Evolutionary conservation across 2,329 filamentous ascomycete genomes (phyloP).

Genomic region (Hymenoscyphus scutula): DNA sequence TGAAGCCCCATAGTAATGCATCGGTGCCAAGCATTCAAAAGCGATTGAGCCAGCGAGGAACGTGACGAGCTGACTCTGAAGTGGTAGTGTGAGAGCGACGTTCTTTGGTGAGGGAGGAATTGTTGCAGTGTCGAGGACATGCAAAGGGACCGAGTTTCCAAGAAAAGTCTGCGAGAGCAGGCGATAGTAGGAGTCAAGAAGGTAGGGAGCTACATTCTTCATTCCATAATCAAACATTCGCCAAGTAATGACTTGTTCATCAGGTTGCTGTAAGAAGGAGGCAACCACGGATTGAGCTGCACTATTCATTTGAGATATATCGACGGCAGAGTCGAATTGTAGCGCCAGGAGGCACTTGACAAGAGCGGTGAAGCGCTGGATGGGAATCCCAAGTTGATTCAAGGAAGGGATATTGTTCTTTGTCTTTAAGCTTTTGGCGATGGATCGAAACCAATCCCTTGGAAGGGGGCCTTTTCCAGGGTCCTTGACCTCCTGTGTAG

Average conservation of each 20-base stretch:
- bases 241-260: neutral
- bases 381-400: neutral
- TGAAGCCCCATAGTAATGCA: neutral
- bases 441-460: neutral
- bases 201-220: conserved; percentile 4
- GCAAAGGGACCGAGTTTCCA: neutral
- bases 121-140: neutral
- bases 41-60: conserved; percentile 4
- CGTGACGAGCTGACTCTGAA: conserved; percentile 5
- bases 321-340: neutral
- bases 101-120: neutral
- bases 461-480: neutral
- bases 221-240: neutral
- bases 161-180: conserved; percentile 1
- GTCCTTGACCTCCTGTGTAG: neutral
- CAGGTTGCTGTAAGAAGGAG: neutral
- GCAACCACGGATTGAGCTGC: neutral
- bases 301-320: neutral
- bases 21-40: neutral
- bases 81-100: neutral
- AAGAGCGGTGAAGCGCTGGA: neutral
- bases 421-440: neutral
- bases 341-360: neutral
- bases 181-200: conserved; percentile 6
- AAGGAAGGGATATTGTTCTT: neutral